Evolutionary conservation across 2,329 filamentous ascomycete species (phyloP).

Genomic region (Nakataea oryzae): DNA sequence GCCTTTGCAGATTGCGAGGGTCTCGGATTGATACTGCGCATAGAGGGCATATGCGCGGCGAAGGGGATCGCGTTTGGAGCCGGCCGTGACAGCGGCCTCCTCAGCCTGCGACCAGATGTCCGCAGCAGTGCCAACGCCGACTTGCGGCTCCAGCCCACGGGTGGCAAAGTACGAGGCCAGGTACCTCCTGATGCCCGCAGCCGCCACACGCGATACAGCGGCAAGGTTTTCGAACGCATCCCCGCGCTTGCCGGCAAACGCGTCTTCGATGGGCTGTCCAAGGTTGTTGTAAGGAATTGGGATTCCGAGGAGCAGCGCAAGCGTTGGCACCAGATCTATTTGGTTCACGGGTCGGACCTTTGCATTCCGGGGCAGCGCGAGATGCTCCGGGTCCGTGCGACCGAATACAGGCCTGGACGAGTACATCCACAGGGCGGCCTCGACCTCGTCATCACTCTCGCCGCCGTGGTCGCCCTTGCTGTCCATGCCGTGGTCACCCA

Average conservation of each 20-base stretch:
- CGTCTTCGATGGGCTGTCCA: conserved; percentile 86
- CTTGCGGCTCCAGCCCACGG: conserved; percentile 49
- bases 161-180: conserved; percentile 72
- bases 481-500: conserved; percentile 99
- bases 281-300: conserved; percentile 96
- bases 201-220: conserved; percentile 62
- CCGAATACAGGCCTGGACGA: conserved; percentile 82
- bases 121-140: conserved; percentile 40
- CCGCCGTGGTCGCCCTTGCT: conserved; percentile 95
- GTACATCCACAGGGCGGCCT: conserved; percentile 98
- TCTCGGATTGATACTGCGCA: conserved; percentile 65
- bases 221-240: conserved; percentile 69
- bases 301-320: conserved; percentile 78
- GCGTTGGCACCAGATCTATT: conserved; percentile 90
- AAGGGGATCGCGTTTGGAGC: conserved; percentile 22
- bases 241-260: conserved; percentile 64
- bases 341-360: conserved; percentile 70
- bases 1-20: conserved; percentile 66
- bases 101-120: conserved; percentile 12
- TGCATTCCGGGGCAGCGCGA: conserved; percentile 54
- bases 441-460: conserved; percentile 90
- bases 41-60: conserved; percentile 46
- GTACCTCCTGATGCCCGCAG: conserved; percentile 82
- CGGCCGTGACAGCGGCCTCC: conserved; percentile 23
- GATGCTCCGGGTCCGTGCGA: conserved; percentile 47